Conservation (phyloP, 345 rosid species). For the Theobroma cacao region DNA sequence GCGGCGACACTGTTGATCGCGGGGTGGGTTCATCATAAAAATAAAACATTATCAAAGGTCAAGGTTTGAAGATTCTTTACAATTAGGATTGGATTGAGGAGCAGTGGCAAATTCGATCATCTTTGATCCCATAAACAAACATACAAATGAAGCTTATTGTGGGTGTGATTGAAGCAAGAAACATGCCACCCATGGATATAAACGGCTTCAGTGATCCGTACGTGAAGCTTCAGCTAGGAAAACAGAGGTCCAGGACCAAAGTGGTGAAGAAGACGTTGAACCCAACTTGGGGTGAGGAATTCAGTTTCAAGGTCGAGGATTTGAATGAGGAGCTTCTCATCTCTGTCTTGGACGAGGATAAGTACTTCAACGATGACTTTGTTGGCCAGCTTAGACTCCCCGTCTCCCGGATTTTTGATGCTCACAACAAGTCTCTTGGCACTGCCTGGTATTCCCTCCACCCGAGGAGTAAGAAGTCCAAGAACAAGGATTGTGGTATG, state of each 20-base stretch:
- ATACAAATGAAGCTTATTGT: constrained; percentile 67
- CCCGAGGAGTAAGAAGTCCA: constrained; percentile 78
- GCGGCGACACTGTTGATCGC: background rate
- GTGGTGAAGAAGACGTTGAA: constrained; percentile 85
- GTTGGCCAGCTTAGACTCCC: constrained; percentile 71
- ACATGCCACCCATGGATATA: constrained; percentile 81
- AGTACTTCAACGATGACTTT: constrained; percentile 84
- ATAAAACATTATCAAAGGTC: background rate
- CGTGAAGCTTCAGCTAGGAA: constrained; percentile 77
- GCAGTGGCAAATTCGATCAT: background rate
- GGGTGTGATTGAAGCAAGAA: constrained; percentile 76
- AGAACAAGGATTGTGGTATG: constrained; percentile 79
- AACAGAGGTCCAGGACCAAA: constrained; percentile 67
- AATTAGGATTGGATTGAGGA: background rate
- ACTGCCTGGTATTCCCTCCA: constrained; percentile 72
- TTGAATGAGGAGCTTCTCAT: constrained; percentile 78
- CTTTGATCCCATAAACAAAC: background rate
- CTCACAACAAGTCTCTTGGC: constrained; percentile 72
- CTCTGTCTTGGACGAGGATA: constrained; percentile 84
- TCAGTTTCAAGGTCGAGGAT: constrained; percentile 89
- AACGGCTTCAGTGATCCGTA: constrained; percentile 94
- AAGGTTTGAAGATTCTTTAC: background rate
- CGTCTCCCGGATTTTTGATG: constrained; percentile 67
- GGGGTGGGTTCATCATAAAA: background rate
- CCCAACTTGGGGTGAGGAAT: constrained; percentile 92